Percentiles rank a stretch among this genome's conserved stretches.
phyloP scores from a whole-genome alignment of 306 rosid genomes.

The Begonia peltatifolia region DNA sequence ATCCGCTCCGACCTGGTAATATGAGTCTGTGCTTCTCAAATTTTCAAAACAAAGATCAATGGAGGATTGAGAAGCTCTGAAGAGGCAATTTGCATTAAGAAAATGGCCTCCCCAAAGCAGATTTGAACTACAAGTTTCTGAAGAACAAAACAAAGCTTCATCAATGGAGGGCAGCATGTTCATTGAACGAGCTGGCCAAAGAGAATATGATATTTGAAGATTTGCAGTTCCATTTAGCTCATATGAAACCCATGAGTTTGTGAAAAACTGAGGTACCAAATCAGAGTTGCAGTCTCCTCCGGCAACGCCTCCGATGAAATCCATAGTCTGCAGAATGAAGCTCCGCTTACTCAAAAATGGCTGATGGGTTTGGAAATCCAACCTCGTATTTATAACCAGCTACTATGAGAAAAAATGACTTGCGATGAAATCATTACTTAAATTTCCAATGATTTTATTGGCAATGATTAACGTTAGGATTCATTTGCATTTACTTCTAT shows the following conservation, averaged over 20 bases:
- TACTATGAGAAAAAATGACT: no score
- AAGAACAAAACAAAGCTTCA: conserved; percentile 25
- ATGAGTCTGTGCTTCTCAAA: conserved; percentile 10
- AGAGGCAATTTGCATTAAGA: conserved; percentile 11
- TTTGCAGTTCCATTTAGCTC: conserved; percentile 6
- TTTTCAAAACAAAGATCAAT: conserved; percentile 24
- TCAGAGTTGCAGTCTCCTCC: conserved; percentile 31
- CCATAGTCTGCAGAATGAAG: conserved; percentile 13
- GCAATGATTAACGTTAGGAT: no score
- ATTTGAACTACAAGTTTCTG: conserved; percentile 13
- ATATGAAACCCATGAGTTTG: conserved; percentile 3
- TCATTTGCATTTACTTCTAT: no score
- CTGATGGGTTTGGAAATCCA: no score
- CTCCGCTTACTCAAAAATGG: no score
- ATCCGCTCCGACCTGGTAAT: conserved; percentile 13
- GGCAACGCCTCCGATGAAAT: conserved; percentile 13
- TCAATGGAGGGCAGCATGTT: conserved; percentile 13
- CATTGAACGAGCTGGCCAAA: conserved; percentile 24
- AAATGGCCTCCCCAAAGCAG: conserved; percentile 16
- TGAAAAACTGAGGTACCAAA: conserved; percentile 28
- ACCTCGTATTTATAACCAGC: no score
- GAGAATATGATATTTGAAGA: conserved; percentile 19
- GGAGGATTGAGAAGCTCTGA: conserved; percentile 17
- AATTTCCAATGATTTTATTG: no score
- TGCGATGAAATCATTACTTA: no score